Percentiles rank a stretch among this genome's conserved stretches.
Conservation (phyloP, 2,329 filamentous ascomycete species). For the Didymella segeticola region DNA sequence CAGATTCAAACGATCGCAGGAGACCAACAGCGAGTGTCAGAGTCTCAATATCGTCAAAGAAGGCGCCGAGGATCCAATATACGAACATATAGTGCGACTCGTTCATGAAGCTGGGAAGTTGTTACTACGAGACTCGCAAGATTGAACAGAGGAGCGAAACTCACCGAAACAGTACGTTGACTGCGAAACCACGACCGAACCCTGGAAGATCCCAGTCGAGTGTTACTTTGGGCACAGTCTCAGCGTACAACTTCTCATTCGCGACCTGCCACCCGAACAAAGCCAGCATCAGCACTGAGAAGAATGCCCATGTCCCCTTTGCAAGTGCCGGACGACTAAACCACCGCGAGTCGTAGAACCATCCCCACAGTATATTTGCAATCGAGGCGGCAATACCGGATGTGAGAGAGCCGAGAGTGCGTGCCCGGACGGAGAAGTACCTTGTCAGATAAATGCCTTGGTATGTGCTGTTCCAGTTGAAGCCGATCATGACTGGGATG, state of each 20-base stretch:
- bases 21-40: slow-evolving; percentile 58
- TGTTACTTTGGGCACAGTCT: slow-evolving; percentile 46
- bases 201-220: slow-evolving; percentile 56
- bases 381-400: slow-evolving; percentile 56
- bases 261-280: slow-evolving; percentile 58
- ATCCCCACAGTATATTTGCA: slow-evolving; percentile 59
- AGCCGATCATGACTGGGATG: slow-evolving; percentile 58
- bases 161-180: slow-evolving; percentile 57
- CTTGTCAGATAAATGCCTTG: slow-evolving; percentile 61
- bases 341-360: slow-evolving; percentile 56
- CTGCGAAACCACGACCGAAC: slow-evolving; percentile 57
- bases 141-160: not conserved
- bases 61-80: slow-evolving; percentile 60
- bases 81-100: slow-evolving; percentile 60
- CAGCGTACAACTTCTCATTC: slow-evolving; percentile 57
- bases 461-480: slow-evolving; percentile 61
- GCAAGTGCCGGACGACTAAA: slow-evolving; percentile 53
- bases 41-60: slow-evolving; percentile 60
- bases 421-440: slow-evolving; percentile 60
- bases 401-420: slow-evolving; percentile 55
- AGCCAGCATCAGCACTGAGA: slow-evolving; percentile 52
- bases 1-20: slow-evolving; percentile 57
- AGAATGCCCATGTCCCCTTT: slow-evolving; percentile 52
- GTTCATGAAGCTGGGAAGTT: slow-evolving; percentile 52
- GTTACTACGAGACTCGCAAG: not conserved